Evolutionary conservation across 306 rosid genomes (phyloP).

Genomic region (Cyamopsis tetragonoloba): DNA sequence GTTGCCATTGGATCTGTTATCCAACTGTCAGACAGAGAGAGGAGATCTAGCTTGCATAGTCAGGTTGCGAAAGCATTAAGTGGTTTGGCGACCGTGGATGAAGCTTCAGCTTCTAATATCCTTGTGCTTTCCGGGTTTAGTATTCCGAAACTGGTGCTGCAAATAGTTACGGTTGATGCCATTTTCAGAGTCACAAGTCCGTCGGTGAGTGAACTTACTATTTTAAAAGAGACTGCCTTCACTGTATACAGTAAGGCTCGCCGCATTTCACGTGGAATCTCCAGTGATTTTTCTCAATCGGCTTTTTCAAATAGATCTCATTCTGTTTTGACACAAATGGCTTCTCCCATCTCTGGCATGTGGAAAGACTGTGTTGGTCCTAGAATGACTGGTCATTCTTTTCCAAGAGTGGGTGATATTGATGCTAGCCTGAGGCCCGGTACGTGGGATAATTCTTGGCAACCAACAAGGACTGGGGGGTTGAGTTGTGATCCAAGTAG

Average conservation of each 20-base stretch:
- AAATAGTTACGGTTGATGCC: constrained; percentile 92
- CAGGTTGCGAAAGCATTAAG: constrained; percentile 92
- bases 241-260: constrained; percentile 95
- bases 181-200: constrained; percentile 94
- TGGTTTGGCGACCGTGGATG: constrained; percentile 93
- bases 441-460: constrained; percentile 95
- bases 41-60: constrained; percentile 68
- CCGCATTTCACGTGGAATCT: constrained; percentile 75
- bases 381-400: constrained; percentile 79
- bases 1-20: constrained; percentile 85
- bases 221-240: constrained; percentile 90
- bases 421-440: constrained; percentile 88
- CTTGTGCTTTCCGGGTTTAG: constrained; percentile 81
- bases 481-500: constrained; percentile 74
- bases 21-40: constrained; percentile 85
- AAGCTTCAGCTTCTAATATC: constrained; percentile 81
- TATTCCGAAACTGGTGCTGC: constrained; percentile 84
- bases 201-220: constrained; percentile 75
- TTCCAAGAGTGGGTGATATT: constrained; percentile 94
- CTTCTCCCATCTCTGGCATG: constrained; percentile 83
- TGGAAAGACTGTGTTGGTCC: constrained; percentile 95
- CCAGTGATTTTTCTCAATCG: constrained; percentile 60
- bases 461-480: constrained; percentile 68
- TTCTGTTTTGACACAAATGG: constrained; percentile 71
- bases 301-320: constrained; percentile 70